These are phyloP conservation scores for Emergomyces orientalis DNA, from an alignment of 2,329 filamentous ascomycete species.

Conservation along the genomic window DNA sequence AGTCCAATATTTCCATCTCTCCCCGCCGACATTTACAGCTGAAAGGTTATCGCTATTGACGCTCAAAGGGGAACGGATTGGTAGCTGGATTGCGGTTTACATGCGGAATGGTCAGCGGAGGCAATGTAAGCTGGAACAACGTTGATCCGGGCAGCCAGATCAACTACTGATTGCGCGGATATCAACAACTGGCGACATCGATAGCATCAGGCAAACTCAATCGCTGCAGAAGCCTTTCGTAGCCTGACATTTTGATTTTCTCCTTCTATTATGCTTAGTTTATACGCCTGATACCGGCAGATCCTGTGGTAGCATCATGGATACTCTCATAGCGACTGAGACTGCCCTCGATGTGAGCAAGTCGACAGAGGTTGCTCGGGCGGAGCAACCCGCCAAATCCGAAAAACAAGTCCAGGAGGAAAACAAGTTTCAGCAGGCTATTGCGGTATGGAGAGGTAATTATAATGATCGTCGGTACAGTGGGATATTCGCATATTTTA, in stretches of 20 bases:
- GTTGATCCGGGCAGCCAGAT: slow-evolving; percentile 7
- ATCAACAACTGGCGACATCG: slow-evolving; percentile 6
- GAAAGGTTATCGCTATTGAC: not conserved
- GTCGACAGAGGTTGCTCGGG: slow-evolving; percentile 19
- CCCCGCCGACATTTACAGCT: not conserved
- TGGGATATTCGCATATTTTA: not conserved
- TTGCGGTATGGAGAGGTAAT: slow-evolving; percentile 89
- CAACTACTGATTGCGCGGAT: not conserved
- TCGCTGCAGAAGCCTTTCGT: not conserved
- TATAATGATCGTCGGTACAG: not conserved
- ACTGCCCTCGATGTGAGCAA: slow-evolving; percentile 26
- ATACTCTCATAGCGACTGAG: slow-evolving; percentile 36
- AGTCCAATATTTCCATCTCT: slow-evolving; percentile 3
- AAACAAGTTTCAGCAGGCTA: slow-evolving; percentile 95
- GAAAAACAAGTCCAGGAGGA: slow-evolving; percentile 46
- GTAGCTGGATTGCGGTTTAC: not conserved
- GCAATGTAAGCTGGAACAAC: slow-evolving; percentile 8
- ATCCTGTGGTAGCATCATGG: slow-evolving; percentile 26
- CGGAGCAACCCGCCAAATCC: slow-evolving; percentile 19
- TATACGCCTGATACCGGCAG: slow-evolving; percentile 6
- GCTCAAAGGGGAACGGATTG: not conserved
- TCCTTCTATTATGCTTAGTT: slow-evolving; percentile 10
- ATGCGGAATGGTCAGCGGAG: not conserved
- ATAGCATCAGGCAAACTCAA: not conserved
- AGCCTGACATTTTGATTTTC: not conserved